phyloP scores from a whole-genome alignment of 73 alveolate species.

The Breviolum minutum region DNA sequence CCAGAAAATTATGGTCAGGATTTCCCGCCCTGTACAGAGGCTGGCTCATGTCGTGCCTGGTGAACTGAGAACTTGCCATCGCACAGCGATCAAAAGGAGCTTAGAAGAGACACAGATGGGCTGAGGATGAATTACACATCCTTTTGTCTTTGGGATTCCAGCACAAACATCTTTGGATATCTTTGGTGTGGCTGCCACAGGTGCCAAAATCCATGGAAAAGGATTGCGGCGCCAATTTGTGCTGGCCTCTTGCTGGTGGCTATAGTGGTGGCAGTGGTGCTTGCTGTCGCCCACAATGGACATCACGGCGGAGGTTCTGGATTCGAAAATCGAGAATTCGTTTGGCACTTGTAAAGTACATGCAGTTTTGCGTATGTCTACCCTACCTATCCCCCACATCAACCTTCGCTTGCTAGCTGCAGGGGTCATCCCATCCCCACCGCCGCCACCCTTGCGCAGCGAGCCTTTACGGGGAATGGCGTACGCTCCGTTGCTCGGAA shows the following conservation, averaged over 20 bases:
- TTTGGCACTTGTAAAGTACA: background rate
- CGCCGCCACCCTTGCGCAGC: slow-evolving; percentile 48
- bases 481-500: slow-evolving; percentile 43
- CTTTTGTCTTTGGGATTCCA: too few species aligned
- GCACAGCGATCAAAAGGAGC: too few species aligned
- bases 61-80: background rate
- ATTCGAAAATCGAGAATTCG: background rate
- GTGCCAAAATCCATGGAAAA: slow-evolving; percentile 51
- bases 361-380: background rate
- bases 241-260: slow-evolving; percentile 53
- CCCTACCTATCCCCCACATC: background rate
- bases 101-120: too few species aligned
- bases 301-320: background rate
- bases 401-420: background rate
- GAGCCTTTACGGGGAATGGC: slow-evolving; percentile 61
- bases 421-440: slow-evolving; percentile 41
- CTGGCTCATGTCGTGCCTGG: background rate
- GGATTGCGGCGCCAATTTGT: slow-evolving; percentile 3
- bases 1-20: background rate
- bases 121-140: too few species aligned
- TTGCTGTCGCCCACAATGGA: slow-evolving; percentile 5
- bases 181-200: background rate
- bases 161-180: too few species aligned
- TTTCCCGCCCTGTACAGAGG: slow-evolving; percentile 19
- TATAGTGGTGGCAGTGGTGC: background rate